These are phyloP conservation scores for Caryopteris hybrid DNA, from an alignment of 305 asterid species.

Conservation along the genomic window DNA sequence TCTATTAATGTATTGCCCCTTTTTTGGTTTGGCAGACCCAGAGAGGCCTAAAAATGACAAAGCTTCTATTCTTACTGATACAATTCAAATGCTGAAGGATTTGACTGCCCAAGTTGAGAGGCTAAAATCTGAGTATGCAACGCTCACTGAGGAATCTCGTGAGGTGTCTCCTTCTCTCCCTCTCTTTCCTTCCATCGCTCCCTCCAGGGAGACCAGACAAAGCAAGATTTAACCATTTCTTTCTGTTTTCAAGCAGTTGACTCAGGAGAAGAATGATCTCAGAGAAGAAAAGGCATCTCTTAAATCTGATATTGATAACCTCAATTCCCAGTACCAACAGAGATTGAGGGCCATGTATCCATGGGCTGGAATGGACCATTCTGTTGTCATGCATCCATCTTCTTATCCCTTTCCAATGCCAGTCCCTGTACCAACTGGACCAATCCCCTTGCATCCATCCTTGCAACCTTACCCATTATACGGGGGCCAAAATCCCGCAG, in stretches of 20 bases:
- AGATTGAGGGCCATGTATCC: slow-evolving; percentile 87
- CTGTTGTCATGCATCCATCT: slow-evolving; percentile 89
- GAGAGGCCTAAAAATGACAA: slow-evolving; percentile 97
- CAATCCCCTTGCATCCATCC: slow-evolving; percentile 89
- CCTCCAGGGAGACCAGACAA: slow-evolving; percentile 1
- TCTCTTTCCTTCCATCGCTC: not conserved
- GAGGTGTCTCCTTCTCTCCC: slow-evolving; percentile 51
- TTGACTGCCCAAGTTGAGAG: slow-evolving; percentile 73
- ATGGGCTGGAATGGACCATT: slow-evolving; percentile 77
- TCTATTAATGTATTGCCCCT: slow-evolving; percentile 4
- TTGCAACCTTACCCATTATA: slow-evolving; percentile 79
- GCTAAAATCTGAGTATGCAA: slow-evolving; percentile 70
- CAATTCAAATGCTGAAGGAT: slow-evolving; percentile 87
- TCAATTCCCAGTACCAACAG: slow-evolving; percentile 72
- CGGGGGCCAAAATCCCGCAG: slow-evolving; percentile 70
- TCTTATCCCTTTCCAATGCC: slow-evolving; percentile 65
- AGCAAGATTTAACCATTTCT: slow-evolving; percentile 15
- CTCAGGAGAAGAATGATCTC: slow-evolving; percentile 94
- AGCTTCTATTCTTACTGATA: slow-evolving; percentile 90
- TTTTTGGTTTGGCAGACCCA: slow-evolving; percentile 67
- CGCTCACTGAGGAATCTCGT: slow-evolving; percentile 84
- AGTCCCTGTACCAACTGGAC: slow-evolving; percentile 75
- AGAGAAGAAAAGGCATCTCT: slow-evolving; percentile 94
- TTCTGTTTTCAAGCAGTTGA: slow-evolving; percentile 50
- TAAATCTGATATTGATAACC: slow-evolving; percentile 82